phyloP scores from a whole-genome alignment of 768 basidiomycete species.

The Rhizopogon sp. region DNA sequence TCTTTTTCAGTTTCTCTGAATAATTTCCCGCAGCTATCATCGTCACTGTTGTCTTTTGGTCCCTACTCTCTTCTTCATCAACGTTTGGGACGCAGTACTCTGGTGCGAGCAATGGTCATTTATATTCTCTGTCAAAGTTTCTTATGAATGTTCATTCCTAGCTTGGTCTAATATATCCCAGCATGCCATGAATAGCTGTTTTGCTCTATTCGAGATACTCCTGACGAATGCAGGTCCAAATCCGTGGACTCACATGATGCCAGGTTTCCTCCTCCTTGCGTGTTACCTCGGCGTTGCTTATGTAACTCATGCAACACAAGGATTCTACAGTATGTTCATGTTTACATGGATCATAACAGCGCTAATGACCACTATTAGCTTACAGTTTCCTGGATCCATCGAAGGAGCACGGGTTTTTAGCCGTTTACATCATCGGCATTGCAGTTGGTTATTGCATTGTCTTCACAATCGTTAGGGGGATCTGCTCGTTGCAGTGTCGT shows the following conservation, averaged over 20 bases:
- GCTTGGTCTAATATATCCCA: conserved; percentile 57
- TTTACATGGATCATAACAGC: neutral
- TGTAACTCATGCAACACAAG: conserved; percentile 54
- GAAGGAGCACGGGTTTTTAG: conserved; percentile 37
- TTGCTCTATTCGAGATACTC: conserved; percentile 54
- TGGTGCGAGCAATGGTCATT: conserved; percentile 25
- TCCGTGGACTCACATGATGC: conserved; percentile 47
- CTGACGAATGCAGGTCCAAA: conserved; percentile 47
- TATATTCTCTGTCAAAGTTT: neutral
- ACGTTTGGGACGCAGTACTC: conserved; percentile 36
- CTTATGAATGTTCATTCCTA: conserved; percentile 15
- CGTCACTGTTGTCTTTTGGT: conserved; percentile 63
- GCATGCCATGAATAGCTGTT: conserved; percentile 55
- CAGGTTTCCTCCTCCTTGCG: conserved; percentile 44
- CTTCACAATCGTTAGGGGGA: conserved; percentile 43
- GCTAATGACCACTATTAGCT: conserved; percentile 32
- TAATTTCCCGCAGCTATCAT: conserved; percentile 43
- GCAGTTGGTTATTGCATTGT: conserved; percentile 44
- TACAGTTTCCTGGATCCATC: conserved; percentile 62
- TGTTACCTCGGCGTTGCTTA: conserved; percentile 66
- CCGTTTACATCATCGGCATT: conserved; percentile 62
- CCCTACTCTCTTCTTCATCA: conserved; percentile 37
- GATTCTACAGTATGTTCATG: conserved; percentile 53
- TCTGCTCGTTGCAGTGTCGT: conserved; percentile 34
- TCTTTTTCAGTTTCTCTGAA: neutral